Conservation (phyloP, 352 stramenopile species). For the Globisporangium lucens region DNA sequence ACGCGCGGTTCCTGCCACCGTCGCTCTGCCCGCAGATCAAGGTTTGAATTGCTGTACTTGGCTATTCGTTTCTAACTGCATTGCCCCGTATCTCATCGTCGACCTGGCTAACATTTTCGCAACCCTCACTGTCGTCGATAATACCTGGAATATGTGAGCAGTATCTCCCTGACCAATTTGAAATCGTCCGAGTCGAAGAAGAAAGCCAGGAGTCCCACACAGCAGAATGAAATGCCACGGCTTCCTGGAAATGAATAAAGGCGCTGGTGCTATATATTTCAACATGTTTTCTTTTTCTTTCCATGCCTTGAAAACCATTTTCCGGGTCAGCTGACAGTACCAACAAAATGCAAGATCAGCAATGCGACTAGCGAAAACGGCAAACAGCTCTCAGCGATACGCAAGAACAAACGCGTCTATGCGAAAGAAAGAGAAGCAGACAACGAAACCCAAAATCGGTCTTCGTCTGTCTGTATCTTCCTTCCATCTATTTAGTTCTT, state of each 20-base stretch:
- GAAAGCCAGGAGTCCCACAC: constrained; percentile 1
- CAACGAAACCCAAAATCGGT: not conserved
- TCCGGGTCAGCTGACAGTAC: not conserved
- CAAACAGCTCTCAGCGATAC: not conserved
- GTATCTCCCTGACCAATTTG: constrained; percentile 52
- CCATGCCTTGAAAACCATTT: not conserved
- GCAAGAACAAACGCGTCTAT: constrained; percentile 5
- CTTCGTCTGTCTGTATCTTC: not conserved
- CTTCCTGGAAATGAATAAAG: not conserved
- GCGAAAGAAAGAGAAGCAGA: not conserved
- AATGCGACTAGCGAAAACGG: not conserved
- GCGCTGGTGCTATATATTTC: constrained; percentile 1
- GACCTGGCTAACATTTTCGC: not conserved
- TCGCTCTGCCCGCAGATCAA: constrained; percentile 74
- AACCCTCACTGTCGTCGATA: not conserved
- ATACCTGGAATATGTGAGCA: constrained; percentile 12
- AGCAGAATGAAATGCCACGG: not conserved
- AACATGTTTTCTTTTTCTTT: constrained; percentile 3
- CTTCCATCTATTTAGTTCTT: constrained; percentile 34
- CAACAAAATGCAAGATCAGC: not conserved
- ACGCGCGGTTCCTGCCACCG: constrained; percentile 64
- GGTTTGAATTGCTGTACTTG: constrained; percentile 22
- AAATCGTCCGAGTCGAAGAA: constrained; percentile 31
- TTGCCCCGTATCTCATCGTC: not conserved
- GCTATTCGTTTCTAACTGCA: not conserved